Evolutionary conservation across 1,284 basidiomycete species (phyloP), one percentile per base, ranked within the genome.

Genomic region (Clitocybe nebularis): DNA sequence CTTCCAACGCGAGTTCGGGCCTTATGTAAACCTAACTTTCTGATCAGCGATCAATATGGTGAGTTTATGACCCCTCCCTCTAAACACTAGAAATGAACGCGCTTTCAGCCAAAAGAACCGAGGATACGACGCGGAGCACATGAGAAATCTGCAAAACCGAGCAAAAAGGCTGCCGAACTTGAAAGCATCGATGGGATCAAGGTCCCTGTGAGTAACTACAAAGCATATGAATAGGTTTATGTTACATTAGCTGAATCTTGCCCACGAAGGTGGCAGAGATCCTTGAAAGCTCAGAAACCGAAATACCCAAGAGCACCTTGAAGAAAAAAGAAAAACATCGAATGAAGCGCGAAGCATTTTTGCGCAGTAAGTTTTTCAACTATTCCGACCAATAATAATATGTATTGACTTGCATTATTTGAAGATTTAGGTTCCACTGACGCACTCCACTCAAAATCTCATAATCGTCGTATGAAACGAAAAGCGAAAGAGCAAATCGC

Each of bases 291-390:
- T 52, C 59, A 16, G 48, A 48, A 8, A 43, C 57, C 5, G 57
- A 59, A 20, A 62, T 62, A 20, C 23, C 23, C 20, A 55, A 52
- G 4, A 44, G 50, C 17, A 44, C 48, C 6, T 48, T 72, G 38
- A 81, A 71, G 41, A 90, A 90, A 66, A 88, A 83, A 54, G 81
- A 78, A 45, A 89, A 84, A 57, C 76, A 76, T 38, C 68, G 77
- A 24, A 48, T 77, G 43, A 88, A 82, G 60, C 77, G 79, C 41
- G 78, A 86, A 49, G 71, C 78, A 4, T 81, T 90, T 48, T 55
- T 88, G 25, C 69, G 81, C 64, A 76, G 86, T 87, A 45, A 39
- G 57, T 25, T 36, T 36, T 13, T 19, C 7, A 22, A 11, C 14
- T 33, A 34, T 4, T 35, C 16, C 23, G 33, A 23, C 22, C 13